A percentile compares a stretch with the other conserved stretches of the same genome.
Evolutionary conservation across 2,329 filamentous ascomycete genomes (phyloP).

Genomic region (Neofusicoccum sp.): DNA sequence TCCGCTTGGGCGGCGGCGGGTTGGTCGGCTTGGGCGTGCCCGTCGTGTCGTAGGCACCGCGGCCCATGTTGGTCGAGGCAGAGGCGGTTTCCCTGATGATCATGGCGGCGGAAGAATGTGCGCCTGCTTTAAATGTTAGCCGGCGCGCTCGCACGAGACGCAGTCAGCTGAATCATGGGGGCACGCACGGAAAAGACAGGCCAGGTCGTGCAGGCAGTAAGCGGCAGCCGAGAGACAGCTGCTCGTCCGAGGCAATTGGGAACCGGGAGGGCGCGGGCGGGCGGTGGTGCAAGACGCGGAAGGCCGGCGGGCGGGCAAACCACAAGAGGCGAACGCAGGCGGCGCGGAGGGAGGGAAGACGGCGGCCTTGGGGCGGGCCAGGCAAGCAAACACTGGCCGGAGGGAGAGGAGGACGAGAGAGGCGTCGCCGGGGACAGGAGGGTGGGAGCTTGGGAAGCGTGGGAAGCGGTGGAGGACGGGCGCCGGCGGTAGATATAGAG

Average conservation of each 20-base stretch:
- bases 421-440: conserved; percentile 1
- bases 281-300: conserved; percentile 2
- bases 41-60: conserved; percentile 51
- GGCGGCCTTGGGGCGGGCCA: background rate
- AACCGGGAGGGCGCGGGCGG: conserved; percentile 1
- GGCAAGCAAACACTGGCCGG: conserved; percentile 12
- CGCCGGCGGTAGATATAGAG: conserved; percentile 23
- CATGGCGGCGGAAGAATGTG: conserved; percentile 32
- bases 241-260: background rate
- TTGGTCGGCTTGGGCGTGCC: conserved; percentile 47
- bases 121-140: conserved; percentile 31
- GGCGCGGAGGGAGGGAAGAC: background rate
- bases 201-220: background rate
- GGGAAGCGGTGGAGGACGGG: conserved; percentile 27
- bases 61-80: conserved; percentile 45
- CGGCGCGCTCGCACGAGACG: conserved; percentile 14
- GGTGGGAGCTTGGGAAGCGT: background rate
- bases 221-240: background rate
- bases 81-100: conserved; percentile 42
- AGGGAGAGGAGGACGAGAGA: conserved; percentile 1
- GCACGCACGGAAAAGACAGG: conserved; percentile 21
- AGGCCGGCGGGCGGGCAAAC: conserved; percentile 1
- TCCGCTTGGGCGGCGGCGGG: conserved; percentile 40
- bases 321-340: conserved; percentile 10
- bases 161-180: conserved; percentile 18